phyloP scores from a whole-genome alignment of 1,139 yeast species.

The Hemisphaericaspora xylofermentans region DNA sequence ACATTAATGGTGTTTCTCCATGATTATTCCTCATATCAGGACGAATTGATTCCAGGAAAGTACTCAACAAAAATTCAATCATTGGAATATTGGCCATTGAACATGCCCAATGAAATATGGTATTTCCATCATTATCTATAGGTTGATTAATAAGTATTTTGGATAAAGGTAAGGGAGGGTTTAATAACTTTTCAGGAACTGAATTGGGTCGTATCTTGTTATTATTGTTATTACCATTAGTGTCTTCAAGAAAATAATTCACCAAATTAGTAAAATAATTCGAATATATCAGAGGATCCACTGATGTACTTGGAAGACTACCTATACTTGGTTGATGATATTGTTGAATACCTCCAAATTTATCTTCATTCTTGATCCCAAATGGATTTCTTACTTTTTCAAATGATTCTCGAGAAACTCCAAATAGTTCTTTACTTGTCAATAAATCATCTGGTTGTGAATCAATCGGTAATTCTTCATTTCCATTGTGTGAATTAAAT shows the following conservation, averaged over 20 bases:
- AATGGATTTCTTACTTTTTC: conserved; percentile 24
- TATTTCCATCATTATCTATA: conserved; percentile 90
- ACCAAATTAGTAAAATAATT: conserved; percentile 40
- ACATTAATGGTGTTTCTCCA: conserved; percentile 89
- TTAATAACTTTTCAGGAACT: conserved; percentile 34
- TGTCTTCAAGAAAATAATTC: conserved; percentile 35
- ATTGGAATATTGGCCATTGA: conserved; percentile 78
- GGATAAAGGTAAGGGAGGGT: conserved; percentile 44
- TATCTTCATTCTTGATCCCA: neutral
- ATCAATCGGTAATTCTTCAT: conserved; percentile 5
- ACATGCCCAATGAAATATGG: conserved; percentile 95
- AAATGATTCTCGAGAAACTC: conserved; percentile 42
- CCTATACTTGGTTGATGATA: conserved; percentile 19
- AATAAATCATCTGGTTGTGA: conserved; percentile 35
- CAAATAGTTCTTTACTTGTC: conserved; percentile 44
- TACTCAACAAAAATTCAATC: conserved; percentile 66
- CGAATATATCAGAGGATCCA: conserved; percentile 25
- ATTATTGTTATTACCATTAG: conserved; percentile 35
- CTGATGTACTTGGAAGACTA: conserved; percentile 13
- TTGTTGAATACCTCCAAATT: conserved; percentile 6
- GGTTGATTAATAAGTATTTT: conserved; percentile 72
- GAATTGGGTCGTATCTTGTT: conserved; percentile 10
- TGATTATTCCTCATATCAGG: conserved; percentile 63
- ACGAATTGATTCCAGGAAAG: conserved; percentile 43
- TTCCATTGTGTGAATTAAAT: conserved; percentile 1